Base-by-base conservation (phyloP, 495 filamentous ascomycete species). In the Podospora fimiseda region DNA sequence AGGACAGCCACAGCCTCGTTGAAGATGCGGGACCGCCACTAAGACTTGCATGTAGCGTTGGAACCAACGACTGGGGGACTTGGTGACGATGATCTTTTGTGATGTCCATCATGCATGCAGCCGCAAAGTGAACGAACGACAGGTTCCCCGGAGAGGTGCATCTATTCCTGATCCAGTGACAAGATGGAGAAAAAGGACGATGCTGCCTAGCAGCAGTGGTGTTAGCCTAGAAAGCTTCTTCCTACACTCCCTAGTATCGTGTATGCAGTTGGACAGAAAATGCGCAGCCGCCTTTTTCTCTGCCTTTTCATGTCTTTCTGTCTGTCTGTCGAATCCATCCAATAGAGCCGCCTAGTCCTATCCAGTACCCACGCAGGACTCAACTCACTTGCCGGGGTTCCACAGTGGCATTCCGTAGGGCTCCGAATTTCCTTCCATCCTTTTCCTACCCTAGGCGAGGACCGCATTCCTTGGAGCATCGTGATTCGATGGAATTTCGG, bases 231-330 rank as follows among this genome's bases (percentile, higher is more conserved):
- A n/a, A 18, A 16, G 18, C 19, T 20, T 14, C 42, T n/a, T n/a
- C n/a, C n/a, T n/a, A n/a, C n/a, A n/a, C n/a, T n/a, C n/a, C n/a
- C n/a, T n/a, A n/a, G n/a, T n/a, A n/a, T n/a, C n/a, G n/a, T n/a
- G n/a, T n/a, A 44, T 44, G 9, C 44, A 19, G 46, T 50, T 58
- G 55, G 50, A 50, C 50, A 58, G 15, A 40, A 53, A 43, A 52
- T 47, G 44, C 55, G 52, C 55, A 40, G 55, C 50, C 40, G 55
- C 55, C 50, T 45, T 47, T 45, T 53, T 42, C 39, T 46, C 39
- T 27, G 43, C 11, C 48, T 20, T 24, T 37, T 14, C 52, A 20
- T 27, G 27, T n/a, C 46, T 14, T 37, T 2, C 16, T 16, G 7
- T 19, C 27, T 11, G n/a, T n/a, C n/a, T n/a, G n/a, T n/a, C n/a